Evolutionary conservation across 2,329 filamentous ascomycete species (phyloP).

Genomic region (Calonectria multiphialidica): DNA sequence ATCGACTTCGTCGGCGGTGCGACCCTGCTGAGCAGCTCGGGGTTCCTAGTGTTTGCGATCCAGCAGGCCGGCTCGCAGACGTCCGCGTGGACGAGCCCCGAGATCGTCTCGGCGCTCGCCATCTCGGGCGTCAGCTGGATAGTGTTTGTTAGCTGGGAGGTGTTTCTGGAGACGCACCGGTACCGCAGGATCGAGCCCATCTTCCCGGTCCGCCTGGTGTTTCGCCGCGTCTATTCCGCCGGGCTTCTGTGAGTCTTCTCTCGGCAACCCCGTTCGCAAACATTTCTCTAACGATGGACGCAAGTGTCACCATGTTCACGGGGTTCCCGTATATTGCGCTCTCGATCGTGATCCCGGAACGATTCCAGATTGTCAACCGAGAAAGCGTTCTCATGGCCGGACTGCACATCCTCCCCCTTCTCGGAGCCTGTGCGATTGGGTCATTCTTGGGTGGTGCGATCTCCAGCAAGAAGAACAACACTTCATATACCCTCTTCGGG

Average conservation of each 20-base stretch:
- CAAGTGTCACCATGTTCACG: constrained; percentile 66
- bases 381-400: constrained; percentile 67
- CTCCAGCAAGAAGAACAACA: constrained; percentile 66
- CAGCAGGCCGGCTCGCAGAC: constrained; percentile 68
- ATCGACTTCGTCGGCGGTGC: constrained; percentile 67
- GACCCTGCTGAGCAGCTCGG: constrained; percentile 63
- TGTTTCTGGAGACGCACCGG: constrained; percentile 53
- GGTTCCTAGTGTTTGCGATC: constrained; percentile 67
- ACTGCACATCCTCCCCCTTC: constrained; percentile 69
- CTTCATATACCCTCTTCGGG: constrained; percentile 61
- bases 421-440: constrained; percentile 67
- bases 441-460: constrained; percentile 67
- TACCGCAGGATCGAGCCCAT: constrained; percentile 62
- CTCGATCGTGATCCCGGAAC: constrained; percentile 70
- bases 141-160: constrained; percentile 65
- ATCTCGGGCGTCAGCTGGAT: constrained; percentile 62
- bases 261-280: neutral
- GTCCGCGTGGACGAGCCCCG: constrained; percentile 63
- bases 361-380: constrained; percentile 70
- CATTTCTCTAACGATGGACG: constrained; percentile 28
- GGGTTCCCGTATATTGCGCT: constrained; percentile 70
- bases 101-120: constrained; percentile 62
- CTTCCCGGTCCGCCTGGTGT: constrained; percentile 64
- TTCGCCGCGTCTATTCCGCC: constrained; percentile 62
- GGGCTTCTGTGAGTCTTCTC: constrained; percentile 59